Evolutionary conservation across 306 rosid genomes (phyloP).

Genomic region (Cyamopsis tetragonoloba): DNA sequence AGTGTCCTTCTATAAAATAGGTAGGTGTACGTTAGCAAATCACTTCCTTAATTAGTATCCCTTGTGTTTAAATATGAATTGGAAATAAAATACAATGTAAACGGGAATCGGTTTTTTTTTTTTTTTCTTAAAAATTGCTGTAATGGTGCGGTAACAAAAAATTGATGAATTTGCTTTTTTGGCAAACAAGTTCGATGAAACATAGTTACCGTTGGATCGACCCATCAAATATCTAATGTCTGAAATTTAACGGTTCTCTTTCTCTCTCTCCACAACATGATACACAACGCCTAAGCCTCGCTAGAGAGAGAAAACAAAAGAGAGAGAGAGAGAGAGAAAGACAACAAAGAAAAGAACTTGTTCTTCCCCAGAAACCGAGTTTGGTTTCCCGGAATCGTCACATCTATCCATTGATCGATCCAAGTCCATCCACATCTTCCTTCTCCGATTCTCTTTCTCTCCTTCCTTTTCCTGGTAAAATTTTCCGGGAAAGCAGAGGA

Average conservation of each 20-base stretch:
- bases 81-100: no score
- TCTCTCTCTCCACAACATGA: conserved; percentile 24
- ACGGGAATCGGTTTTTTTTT: background rate
- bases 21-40: no score
- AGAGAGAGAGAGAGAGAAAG: conserved; percentile 25
- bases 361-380: conserved; percentile 35
- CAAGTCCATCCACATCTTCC: conserved; percentile 22
- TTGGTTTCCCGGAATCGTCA: conserved; percentile 41
- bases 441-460: conserved; percentile 24
- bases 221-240: conserved; percentile 12
- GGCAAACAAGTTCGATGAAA: background rate
- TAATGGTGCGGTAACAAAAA: background rate
- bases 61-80: background rate
- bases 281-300: background rate
- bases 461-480: background rate
- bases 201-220: conserved; percentile 47
- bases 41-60: background rate
- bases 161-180: background rate
- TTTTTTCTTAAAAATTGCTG: background rate
- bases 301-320: conserved; percentile 29
- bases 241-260: conserved; percentile 45
- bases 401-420: conserved; percentile 18
- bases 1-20: no score
- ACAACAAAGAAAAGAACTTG: conserved; percentile 61
- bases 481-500: conserved; percentile 3